Base-by-base conservation (phyloP, 805 yeast species). In the fission yeast (Schizosaccharomyces pombe) region DNA sequence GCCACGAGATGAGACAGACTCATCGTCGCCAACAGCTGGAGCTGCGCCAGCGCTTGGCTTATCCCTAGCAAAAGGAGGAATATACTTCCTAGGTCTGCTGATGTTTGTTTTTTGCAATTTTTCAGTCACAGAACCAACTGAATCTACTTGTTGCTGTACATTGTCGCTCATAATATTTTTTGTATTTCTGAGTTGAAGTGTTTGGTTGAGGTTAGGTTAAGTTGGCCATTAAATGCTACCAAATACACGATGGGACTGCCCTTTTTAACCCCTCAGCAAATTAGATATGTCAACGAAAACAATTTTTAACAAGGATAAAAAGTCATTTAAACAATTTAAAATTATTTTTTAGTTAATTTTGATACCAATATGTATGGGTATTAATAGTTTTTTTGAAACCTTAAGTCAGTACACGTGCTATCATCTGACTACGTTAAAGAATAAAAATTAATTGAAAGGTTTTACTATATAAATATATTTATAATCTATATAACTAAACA, bases 31-130 rank as follows among this genome's bases (percentile, higher is more conserved):
- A 53, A 24, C 11, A 52, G 32, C 56, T 47, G 29, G 54, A 54
- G 30, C 59, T 55, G 56, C 60, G 56, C 37, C 55, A 47, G 54
- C 54, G 55, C 22, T 30, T 8, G 30, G 49, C 1, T 52, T 58
- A 58, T 49, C 58, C 12, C 55, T 52, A 28, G 47, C 37, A 40
- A 32, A 47, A 43, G 52, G 54, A 29, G 54, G 49, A 26, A 43
- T 22, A n/a, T 43, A 43, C n/a, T 43, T 43, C 30, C 30, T 43
- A 12, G 49, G 49, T 26, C 30, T 43, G 49, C 26, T 43, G 26
- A 22, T 26, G 26, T 26, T 43, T 5, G 14, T 24, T 26, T 24
- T 43, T 9, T 19, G 30, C 49, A 43, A 43, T 16, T 43, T 43
- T 43, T 43, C 49, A 43, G 49, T 43, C 11, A 43, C 49, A 24